Evolutionary conservation across 2,329 filamentous ascomycete species (phyloP).

Genomic region (Davidsoniella eucalypti): DNA sequence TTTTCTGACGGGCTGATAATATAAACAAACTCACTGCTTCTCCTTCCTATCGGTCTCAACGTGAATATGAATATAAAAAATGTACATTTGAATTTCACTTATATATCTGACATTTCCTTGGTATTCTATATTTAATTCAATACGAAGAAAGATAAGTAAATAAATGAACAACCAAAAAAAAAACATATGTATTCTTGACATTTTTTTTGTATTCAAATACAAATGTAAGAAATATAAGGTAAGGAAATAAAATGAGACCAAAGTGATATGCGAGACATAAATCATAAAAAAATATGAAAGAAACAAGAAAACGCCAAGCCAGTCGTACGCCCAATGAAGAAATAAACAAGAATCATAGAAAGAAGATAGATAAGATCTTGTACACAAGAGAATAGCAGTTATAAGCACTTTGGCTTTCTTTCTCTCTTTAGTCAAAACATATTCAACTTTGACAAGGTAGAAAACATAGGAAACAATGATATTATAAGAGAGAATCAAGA

Average conservation of each 20-base stretch:
- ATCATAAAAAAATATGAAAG: background rate
- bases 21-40: background rate
- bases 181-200: background rate
- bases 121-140: too few species aligned
- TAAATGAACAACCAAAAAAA: background rate
- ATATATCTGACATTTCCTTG: too few species aligned
- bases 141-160: too few species aligned
- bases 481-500: too few species aligned
- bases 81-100: too few species aligned
- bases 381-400: too few species aligned
- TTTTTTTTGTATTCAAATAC: background rate
- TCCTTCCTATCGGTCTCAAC: background rate
- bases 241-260: too few species aligned
- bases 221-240: slow-evolving; percentile 1
- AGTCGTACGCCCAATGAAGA: background rate
- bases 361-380: too few species aligned
- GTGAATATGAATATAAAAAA: too few species aligned
- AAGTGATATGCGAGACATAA: background rate
- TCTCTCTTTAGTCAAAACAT: background rate
- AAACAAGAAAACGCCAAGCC: background rate
- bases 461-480: background rate
- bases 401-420: background rate
- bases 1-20: background rate
- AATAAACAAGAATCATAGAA: too few species aligned
- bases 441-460: slow-evolving; percentile 1